These are phyloP conservation scores for Cryptococcus sp. DNA, from an alignment of 1,284 basidiomycete genomes.

Conservation along the genomic window DNA sequence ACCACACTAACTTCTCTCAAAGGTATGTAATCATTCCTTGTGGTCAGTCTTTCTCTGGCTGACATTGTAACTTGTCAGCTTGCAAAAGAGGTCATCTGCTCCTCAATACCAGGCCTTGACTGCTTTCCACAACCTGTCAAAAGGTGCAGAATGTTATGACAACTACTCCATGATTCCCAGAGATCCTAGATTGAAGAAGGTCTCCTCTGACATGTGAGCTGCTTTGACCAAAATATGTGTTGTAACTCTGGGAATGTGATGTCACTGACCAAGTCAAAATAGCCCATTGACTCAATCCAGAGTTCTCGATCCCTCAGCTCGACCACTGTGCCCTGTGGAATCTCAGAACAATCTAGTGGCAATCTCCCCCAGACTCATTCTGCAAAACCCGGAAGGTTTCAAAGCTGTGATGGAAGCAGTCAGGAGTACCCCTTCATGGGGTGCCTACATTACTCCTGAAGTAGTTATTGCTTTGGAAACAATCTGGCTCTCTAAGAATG, in stretches of 20 bases:
- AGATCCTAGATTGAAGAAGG: constrained; percentile 3
- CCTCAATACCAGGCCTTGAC: too few relatives aligned
- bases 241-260: neutral
- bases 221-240: neutral
- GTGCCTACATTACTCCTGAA: constrained; percentile 32
- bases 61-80: too few relatives aligned
- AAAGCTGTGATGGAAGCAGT: constrained; percentile 27
- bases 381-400: constrained; percentile 25
- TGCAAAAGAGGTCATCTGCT: too few relatives aligned
- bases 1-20: too few relatives aligned
- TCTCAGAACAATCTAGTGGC: constrained; percentile 33
- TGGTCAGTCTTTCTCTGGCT: too few relatives aligned
- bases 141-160: neutral
- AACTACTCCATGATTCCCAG: neutral
- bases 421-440: constrained; percentile 24
- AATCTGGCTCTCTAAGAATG: constrained; percentile 12
- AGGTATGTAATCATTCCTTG: too few relatives aligned
- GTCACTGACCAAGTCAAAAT: neutral
- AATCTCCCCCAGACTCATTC: constrained; percentile 35
- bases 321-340: constrained; percentile 5
- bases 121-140: too few relatives aligned
- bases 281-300: too few relatives aligned
- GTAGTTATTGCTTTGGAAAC: constrained; percentile 28
- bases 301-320: too few relatives aligned
- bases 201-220: neutral